Conservation (phyloP, 306 rosid genomes). For the Trifolium subterraneum region DNA sequence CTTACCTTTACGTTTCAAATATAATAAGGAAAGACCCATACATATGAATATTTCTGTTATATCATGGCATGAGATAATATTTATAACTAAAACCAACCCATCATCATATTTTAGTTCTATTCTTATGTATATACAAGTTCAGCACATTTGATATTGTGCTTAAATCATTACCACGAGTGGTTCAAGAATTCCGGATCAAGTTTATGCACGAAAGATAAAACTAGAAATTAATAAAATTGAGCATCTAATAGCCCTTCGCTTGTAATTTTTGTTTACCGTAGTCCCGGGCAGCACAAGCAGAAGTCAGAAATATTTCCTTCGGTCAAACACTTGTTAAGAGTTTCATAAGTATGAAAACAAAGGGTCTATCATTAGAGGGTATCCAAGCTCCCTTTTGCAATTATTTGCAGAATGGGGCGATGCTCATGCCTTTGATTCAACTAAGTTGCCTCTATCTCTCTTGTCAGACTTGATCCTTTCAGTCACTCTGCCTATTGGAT, state of each 20-base stretch:
- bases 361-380: neutral
- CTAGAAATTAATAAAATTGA: slow-evolving; percentile 4
- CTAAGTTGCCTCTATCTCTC: slow-evolving; percentile 65
- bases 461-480: slow-evolving; percentile 69
- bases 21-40: too few species aligned
- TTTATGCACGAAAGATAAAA: slow-evolving; percentile 14
- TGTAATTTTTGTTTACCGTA: neutral
- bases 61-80: neutral
- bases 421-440: slow-evolving; percentile 18
- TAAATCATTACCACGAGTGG: neutral
- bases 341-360: neutral
- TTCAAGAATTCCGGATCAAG: slow-evolving; percentile 5
- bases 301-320: neutral
- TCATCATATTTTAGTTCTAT: neutral
- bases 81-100: neutral
- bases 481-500: slow-evolving; percentile 38
- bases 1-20: too few species aligned
- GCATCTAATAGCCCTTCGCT: neutral
- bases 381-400: slow-evolving; percentile 17
- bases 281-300: neutral
- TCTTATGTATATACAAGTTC: slow-evolving; percentile 10
- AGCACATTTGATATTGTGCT: slow-evolving; percentile 24
- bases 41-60: neutral
- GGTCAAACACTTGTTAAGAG: slow-evolving; percentile 1
- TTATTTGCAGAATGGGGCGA: slow-evolving; percentile 16